Evolutionary conservation across 148 eudicot genomes (phyloP).

Genomic region (Pouteria glomerata): DNA sequence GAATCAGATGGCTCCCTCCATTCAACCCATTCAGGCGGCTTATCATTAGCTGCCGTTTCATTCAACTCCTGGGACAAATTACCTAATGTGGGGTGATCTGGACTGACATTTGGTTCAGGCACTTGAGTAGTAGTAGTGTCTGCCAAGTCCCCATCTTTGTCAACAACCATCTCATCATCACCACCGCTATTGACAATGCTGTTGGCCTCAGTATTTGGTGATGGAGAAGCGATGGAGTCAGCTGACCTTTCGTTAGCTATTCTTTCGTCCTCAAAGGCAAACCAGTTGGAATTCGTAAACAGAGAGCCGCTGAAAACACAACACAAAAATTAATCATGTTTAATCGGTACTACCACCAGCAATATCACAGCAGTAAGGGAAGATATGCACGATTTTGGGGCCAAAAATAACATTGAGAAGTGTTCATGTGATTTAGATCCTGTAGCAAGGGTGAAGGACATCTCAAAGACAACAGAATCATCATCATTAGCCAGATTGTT

Average conservation of each 20-base stretch:
- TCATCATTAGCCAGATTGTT: neutral
- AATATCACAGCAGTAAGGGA: neutral
- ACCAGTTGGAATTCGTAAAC: constrained; percentile 86
- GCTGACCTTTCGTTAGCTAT: constrained; percentile 32
- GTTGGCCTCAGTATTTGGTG: constrained; percentile 32
- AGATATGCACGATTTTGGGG: neutral
- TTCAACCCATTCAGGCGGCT: constrained; percentile 72
- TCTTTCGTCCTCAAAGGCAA: constrained; percentile 71
- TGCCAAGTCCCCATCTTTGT: constrained; percentile 28
- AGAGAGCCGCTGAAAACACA: constrained; percentile 55
- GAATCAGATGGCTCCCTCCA: constrained; percentile 55
- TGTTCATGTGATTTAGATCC: neutral
- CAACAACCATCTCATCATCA: constrained; percentile 27
- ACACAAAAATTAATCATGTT: neutral
- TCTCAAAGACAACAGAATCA: neutral
- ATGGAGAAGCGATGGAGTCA: constrained; percentile 44
- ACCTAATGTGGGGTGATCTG: constrained; percentile 12
- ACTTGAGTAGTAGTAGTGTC: constrained; percentile 38
- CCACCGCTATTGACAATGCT: constrained; percentile 14
- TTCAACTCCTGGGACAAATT: constrained; percentile 8
- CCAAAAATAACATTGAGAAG: neutral
- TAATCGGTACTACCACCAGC: neutral
- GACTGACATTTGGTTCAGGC: constrained; percentile 21
- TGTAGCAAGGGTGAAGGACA: neutral
- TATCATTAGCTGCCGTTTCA: constrained; percentile 26